Conservation (phyloP, 371 early-diverging fungal genomes). For the Rhizopus stolonifer region DNA sequence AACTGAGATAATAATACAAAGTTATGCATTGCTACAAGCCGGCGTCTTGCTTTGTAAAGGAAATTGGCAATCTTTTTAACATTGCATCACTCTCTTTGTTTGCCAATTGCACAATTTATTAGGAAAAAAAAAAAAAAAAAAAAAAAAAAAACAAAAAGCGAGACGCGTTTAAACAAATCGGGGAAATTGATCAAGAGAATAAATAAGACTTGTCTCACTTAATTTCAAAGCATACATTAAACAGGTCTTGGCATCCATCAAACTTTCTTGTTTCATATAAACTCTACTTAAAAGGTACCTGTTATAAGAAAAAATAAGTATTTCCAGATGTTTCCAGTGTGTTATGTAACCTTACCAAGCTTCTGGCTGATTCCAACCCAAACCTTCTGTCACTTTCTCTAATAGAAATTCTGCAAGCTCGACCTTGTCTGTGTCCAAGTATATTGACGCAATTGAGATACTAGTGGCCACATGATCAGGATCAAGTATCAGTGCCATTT, state of each 20-base stretch:
- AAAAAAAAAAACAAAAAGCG: no score
- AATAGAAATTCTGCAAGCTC: constrained; percentile 36
- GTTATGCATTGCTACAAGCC: no score
- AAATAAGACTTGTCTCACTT: constrained; percentile 29
- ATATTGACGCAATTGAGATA: constrained; percentile 27
- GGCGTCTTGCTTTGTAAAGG: no score
- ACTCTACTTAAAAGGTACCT: constrained; percentile 30
- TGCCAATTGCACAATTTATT: no score
- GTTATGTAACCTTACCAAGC: constrained; percentile 25
- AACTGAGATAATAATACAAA: no score
- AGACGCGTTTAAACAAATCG: constrained; percentile 25
- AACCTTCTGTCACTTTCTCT: constrained; percentile 29
- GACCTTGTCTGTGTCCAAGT: constrained; percentile 17
- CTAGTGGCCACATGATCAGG: constrained; percentile 32
- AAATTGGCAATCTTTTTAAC: no score
- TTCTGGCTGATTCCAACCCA: constrained; percentile 37
- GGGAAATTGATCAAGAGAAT: constrained; percentile 21
- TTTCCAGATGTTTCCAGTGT: no score
- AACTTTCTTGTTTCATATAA: constrained; percentile 21
- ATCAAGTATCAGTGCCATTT: constrained; percentile 30
- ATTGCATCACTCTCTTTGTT: no score
- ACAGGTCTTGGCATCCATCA: constrained; percentile 34
- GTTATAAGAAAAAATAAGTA: no score
- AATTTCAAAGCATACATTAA: constrained; percentile 35
- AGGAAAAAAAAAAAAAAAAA: no score